phyloP scores from a whole-genome alignment of 345 rosid genomes.

The Eucalyptus sideroxylon region DNA sequence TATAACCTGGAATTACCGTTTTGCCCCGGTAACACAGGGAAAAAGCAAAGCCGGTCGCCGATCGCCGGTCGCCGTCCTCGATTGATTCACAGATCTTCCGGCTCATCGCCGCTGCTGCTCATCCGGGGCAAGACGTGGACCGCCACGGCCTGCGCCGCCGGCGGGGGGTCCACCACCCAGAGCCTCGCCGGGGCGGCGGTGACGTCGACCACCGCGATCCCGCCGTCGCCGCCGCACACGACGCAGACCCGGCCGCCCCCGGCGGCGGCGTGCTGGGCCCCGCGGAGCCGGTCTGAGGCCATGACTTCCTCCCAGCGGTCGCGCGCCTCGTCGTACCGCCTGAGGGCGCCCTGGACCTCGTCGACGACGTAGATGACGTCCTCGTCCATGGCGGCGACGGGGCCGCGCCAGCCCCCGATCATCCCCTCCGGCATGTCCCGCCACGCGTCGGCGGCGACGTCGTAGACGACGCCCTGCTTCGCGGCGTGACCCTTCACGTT shows the following conservation, averaged over 20 bases:
- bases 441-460: slow-evolving; percentile 15
- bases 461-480: slow-evolving; percentile 26
- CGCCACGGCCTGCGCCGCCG: slow-evolving; percentile 7
- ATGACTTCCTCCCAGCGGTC: slow-evolving; percentile 22
- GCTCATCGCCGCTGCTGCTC: neutral
- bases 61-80: neutral
- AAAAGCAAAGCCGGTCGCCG: neutral
- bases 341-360: slow-evolving; percentile 18
- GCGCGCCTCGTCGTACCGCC: slow-evolving; percentile 11
- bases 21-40: neutral
- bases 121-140: slow-evolving; percentile 36
- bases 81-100: neutral
- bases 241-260: slow-evolving; percentile 33
- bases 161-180: slow-evolving; percentile 15
- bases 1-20: neutral
- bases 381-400: slow-evolving; percentile 43
- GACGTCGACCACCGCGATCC: slow-evolving; percentile 29
- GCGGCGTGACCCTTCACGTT: slow-evolving; percentile 23
- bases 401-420: slow-evolving; percentile 43
- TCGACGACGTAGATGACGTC: slow-evolving; percentile 23
- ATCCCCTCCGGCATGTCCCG: slow-evolving; percentile 30
- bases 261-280: slow-evolving; percentile 27
- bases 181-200: slow-evolving; percentile 1
- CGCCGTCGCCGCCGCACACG: neutral
- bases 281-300: slow-evolving; percentile 5